Base-by-base conservation (phyloP, 768 basidiomycete species). In the Naganishia onofrii region DNA sequence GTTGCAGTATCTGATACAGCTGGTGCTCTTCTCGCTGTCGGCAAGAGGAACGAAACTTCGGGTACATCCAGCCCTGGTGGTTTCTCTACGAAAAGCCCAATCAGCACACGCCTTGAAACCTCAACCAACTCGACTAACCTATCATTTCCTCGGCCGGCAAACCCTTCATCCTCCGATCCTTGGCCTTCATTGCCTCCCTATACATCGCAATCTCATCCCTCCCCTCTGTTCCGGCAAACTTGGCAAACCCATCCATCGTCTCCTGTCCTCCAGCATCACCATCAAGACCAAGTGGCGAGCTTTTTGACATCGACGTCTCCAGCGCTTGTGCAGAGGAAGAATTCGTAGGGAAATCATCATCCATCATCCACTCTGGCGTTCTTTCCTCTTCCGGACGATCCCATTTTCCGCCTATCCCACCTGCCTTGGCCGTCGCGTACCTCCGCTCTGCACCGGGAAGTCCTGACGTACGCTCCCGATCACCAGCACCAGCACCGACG, bases 121-220 rank as follows among this genome's bases (percentile, higher is more conserved):
- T 17, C 56, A 34, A 29, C 3, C 56, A 23, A 21, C 8, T n/a
- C 7, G 65, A 66, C 48, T 44, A 15, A 48, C 46, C 31, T 19
- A 53, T 34, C 3, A 67, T 28, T 21, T 48, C 65, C 44, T 46
- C 48, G 4, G 46, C n/a, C 26, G 52, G 66, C 19, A 67, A 36
- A 36, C 56, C 56, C 65, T 36, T 42, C 64, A 58, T 44, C 31
- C 66, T 9, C 32, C 52, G 26, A 42, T 71, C 65, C 64, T 46
- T 42, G 13, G 54, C 70, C 32, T 67, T 67, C 70, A 67, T 71
- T 9, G 64, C 51, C 46, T 55, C 23, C 55, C 57, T 44, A 38
- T 71, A 71, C 19, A n/a, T 42, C 17, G 66, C 66, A 28, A 71
- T 71, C 70, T 56, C 70, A 46, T 71, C 70, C 32, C 55, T 28